phyloP scores from a whole-genome alignment of 2,329 filamentous ascomycete genomes.

The Cyphellophora europaea region DNA sequence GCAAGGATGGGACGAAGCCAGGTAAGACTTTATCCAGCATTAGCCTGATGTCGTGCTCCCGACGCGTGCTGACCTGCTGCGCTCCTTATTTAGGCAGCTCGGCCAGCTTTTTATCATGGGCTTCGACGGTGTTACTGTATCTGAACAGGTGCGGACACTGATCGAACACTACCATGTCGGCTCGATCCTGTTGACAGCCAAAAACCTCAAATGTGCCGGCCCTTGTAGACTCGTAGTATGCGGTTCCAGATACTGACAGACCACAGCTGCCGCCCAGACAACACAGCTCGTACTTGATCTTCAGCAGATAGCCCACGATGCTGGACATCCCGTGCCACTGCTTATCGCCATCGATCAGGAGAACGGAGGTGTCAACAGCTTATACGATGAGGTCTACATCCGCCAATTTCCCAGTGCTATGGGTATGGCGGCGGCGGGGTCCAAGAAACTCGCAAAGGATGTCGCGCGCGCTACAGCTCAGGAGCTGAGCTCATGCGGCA shows the following conservation, averaged over 20 bases:
- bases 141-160: conserved; percentile 52
- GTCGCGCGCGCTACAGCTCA: conserved; percentile 89
- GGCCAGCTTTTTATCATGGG: conserved; percentile 59
- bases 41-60: conserved; percentile 2
- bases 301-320: conserved; percentile 82
- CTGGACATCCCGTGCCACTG: conserved; percentile 80
- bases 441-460: conserved; percentile 73
- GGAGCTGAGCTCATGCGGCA: conserved; percentile 83
- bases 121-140: conserved; percentile 56
- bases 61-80: conserved; percentile 26
- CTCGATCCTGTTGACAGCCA: conserved; percentile 62
- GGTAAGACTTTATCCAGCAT: conserved; percentile 12
- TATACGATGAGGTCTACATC: conserved; percentile 92
- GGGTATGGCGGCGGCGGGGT: conserved; percentile 89
- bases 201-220: conserved; percentile 53
- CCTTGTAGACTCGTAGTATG: conserved; percentile 6
- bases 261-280: conserved; percentile 63
- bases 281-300: conserved; percentile 81
- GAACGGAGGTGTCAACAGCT: conserved; percentile 93
- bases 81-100: conserved; percentile 59
- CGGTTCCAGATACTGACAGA: conserved; percentile 1
- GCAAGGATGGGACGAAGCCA: conserved; percentile 23
- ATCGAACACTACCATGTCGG: conserved; percentile 69
- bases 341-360: conserved; percentile 92
- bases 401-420: conserved; percentile 96